Evolutionary conservation across 805 yeast genomes (phyloP), one percentile per base, ranked within the genome.

Genomic region (Kluyveromyces starmeri): DNA sequence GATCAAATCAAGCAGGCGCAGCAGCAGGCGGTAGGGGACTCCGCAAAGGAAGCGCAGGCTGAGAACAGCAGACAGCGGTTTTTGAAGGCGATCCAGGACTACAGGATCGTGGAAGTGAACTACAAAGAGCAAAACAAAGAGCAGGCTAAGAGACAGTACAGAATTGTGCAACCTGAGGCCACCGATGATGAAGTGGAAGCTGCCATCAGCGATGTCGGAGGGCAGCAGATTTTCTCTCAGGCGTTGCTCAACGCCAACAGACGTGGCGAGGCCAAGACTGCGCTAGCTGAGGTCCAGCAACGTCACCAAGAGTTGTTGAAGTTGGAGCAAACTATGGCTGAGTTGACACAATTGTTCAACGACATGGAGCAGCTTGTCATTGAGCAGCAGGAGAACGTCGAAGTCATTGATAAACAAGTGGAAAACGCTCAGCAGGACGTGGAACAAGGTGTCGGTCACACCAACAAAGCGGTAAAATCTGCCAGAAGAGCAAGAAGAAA

Each of bases 301-400:
- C 79, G 98, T 65, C 97, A 92, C 66, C 79, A 82, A 58, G 97
- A 92, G 65, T 75, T 92, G 53, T 82, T 84, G 65, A 83, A 85
- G 67, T 80, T 92, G 62, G 97, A 89, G 64, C 78, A 84, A 64
- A 81, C 95, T 40, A 86, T 92, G 83, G 85, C 89, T 23, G 98
- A 92, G 63, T 74, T 92, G 62, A 83, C 94, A 27, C 95, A 84
- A 66, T 73, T 92, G 58, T 86, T 92, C 68, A 82, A 81, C 53
- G 97, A 92, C 58, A 84, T 92, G 92, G 96, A 92, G 64, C 83
- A 83, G 55, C 69, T 92, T 63, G 96, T 89, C 31, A 85, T 89
- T 47, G 95, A 88, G 64, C 97, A 92, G 67, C 95, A 88, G 61
- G 85, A 75, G 48, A 77, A 81, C 42, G 78, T 92, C 46, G 83